Evolutionary conservation across 495 filamentous ascomycete genomes (phyloP).

Genomic region (Lasiosphaeris hirsuta): DNA sequence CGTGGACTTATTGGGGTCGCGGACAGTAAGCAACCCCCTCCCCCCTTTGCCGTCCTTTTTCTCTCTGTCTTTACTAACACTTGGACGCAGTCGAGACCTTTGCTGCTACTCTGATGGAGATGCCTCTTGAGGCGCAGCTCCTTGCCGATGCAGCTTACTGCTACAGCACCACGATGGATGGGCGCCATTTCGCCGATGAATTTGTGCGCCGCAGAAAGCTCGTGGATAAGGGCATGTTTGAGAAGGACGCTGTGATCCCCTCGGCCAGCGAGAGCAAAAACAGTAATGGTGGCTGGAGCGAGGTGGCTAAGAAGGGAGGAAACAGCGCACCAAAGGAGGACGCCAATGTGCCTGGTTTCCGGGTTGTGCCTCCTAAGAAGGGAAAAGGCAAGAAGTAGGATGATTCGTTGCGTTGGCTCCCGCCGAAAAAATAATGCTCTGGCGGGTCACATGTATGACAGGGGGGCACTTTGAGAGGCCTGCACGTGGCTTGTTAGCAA

Average conservation of each 20-base stretch:
- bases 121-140: conserved; percentile 73
- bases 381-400: conserved; percentile 61
- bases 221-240: conserved; percentile 82
- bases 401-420: background rate
- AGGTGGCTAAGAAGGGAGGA: conserved; percentile 88
- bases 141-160: conserved; percentile 87
- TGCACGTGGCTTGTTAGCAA: background rate
- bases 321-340: conserved; percentile 43
- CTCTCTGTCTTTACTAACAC: conserved; percentile 23
- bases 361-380: conserved; percentile 88
- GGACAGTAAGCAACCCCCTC: conserved; percentile 43
- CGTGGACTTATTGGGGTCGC: conserved; percentile 45
- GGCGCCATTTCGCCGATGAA: conserved; percentile 88
- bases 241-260: conserved; percentile 51
- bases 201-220: conserved; percentile 89
- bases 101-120: conserved; percentile 64
- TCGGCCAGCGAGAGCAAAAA: conserved; percentile 44
- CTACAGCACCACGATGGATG: conserved; percentile 80
- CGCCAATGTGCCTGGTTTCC: conserved; percentile 63
- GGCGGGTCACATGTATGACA: background rate
- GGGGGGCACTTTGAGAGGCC: background rate
- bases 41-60: conserved; percentile 16
- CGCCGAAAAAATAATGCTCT: background rate
- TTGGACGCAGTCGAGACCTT: conserved; percentile 66
- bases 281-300: conserved; percentile 80